Evolutionary conservation across 768 basidiomycete species (phyloP), one percentile per base, ranked within the genome.

Genomic region (Paxillus rubicundulus): DNA sequence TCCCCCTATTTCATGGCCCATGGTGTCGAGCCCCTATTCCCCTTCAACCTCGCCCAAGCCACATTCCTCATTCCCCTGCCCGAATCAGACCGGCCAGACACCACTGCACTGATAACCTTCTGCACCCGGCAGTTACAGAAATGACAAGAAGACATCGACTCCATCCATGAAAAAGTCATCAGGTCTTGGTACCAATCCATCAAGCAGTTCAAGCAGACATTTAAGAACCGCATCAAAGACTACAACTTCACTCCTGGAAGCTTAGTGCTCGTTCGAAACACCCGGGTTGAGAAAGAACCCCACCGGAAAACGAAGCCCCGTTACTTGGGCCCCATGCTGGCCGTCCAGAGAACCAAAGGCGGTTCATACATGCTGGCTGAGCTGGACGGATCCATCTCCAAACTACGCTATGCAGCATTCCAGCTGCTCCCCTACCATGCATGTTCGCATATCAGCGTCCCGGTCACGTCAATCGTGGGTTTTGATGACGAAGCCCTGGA

Each of bases 1-100:
- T 52, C 37, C 2, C 51, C 48, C 1, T 53, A 53, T 5, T 57
- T 57, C 36, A 46, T 52, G 16, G 43, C 45, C 1, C 38, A 73
- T 47, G 65, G 73, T 3, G 30, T 60, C 0, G 61, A 71, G 13
- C 65, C 68, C 0, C 42, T 73, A 0, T 61, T 73, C 17, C 54
- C 66, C 0, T 67, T 70, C 42, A 65, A 73, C 27, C 27, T 72
- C 0, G 14, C 55, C 0, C 66, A 75, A 32, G 50, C 50, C 0
- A 74, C 63, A 0, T 73, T 47, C 12, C 38, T 58, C 2, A 1
- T 55, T 0, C 46, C 50, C 2, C 4, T 16, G 2, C 16, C 27
- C 0, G 36, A 45, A 3, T 16, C 36, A 0, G 12, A 28, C 4
- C 13, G n/a, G 4, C 16, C 39, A 1, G 8, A 24, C 4, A 38